Evolutionary conservation across 192 early-diverging fungal genomes (phyloP), one percentile per base, ranked within the genome.

Genomic region (Powellomyces hirtus): DNA sequence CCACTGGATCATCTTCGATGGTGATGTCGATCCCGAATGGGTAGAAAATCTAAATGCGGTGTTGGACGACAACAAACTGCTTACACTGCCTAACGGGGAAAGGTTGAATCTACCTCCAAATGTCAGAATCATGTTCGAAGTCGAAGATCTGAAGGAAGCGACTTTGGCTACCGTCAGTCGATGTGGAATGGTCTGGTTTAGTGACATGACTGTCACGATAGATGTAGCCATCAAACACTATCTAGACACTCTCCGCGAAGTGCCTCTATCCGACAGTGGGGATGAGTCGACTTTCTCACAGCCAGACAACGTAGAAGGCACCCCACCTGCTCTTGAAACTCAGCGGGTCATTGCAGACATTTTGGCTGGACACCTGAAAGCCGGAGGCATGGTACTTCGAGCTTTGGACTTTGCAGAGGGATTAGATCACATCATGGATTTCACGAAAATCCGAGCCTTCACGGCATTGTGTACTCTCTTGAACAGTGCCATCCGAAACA

Each of bases 141-240:
- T 98, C 22, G 97, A 99, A 66, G 95, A 91, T n/a, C 80, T 99
- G 59, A 89, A 92, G 59, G 96, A 98, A 60, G 98, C 98, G 13
- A 99, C 98, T 4, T 83, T 95, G 26, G 98, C 98, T 44, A 99
- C 98, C 0, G 95, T 99, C 35, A 91, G 89, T 81, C 93, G 98
- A 38, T 99, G 98, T 77, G 98, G 98, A 74, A 99, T 99, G 98
- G 94, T 99, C 42, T 99, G 96, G 97, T 98, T 98, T 75, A 91
- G 90, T 74, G 91, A 92, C 58, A 91, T 92, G 70, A 90, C 97
- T 0, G 89, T 98, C 50, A 86, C 79, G 1, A 72, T 89, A 33
- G 77, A 79, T 4, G 94, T 98, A 92, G 72, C 90, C 29, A 86
- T 89, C 71, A 71, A 84, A 67, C 81, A 95, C 73, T 98, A 98